Evolutionary conservation across 495 filamentous ascomycete genomes (phyloP), one percentile per base, ranked within the genome.

Genomic region (Articulospora tetracladia): DNA sequence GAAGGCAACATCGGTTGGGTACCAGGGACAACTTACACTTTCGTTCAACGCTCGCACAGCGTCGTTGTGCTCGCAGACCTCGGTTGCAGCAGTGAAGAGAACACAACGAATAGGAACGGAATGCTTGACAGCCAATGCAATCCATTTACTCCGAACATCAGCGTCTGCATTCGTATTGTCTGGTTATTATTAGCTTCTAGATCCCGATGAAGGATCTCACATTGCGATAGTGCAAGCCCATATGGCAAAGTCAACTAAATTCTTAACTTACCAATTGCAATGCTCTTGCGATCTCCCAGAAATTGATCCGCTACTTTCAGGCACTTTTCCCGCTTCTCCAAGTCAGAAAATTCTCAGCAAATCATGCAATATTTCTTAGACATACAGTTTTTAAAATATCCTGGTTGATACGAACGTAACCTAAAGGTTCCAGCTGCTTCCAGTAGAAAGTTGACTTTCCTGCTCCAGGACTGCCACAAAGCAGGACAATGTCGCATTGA

Each of bases 381-480:
- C 80, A 26, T 74, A 90, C 86, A 24, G 86, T 86, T 71, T 96
- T 97, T n/a, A 97, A 74, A 2, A 76, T 80, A 74, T 98, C 95
- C 73, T 97, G 93, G 63, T 97, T 98, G 17, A 96, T 81, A 26
- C 93, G 82, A 70, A 86, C 86, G 70, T 94, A 97, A 27, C 86
- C 86, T 2, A 94, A 74, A 23, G 91, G 89, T 70, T 93, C 77
- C 19, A 98, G 70, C 60, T 90, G 74, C 26, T 80, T 85, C 84
- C 87, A 89, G 74, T 87, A 97, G 63, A 96, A 97, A 0, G 91
- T 92, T 23, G 89, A 93, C 69, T 98, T 98, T 25, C 95, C 94
- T 0, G 90, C 84, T 1, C 89, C 92, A 0, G 94, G 94, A 41
- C 88, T 89, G 8, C 94, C 94, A 58, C 89, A 92, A 69, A 96